Conservation (phyloP, 73 alveolate genomes). For the Durusdinium trenchii region DNA sequence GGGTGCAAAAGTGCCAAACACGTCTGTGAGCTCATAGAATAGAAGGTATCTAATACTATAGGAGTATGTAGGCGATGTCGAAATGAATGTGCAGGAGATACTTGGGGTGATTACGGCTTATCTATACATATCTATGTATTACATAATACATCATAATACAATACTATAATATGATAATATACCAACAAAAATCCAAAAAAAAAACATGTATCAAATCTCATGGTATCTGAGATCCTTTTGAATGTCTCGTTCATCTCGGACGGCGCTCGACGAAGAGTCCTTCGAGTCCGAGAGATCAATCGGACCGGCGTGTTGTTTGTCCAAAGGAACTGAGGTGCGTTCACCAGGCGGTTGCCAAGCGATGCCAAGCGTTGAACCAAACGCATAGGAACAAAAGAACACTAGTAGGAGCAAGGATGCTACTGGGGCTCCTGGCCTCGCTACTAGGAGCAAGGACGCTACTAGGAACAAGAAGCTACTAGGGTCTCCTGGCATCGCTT, state of each 20-base stretch:
- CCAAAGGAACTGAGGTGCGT: too few relatives aligned
- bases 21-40: not conserved
- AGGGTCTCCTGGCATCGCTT: too few relatives aligned
- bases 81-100: not conserved
- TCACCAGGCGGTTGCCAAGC: too few relatives aligned
- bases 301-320: too few relatives aligned
- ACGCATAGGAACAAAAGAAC: too few relatives aligned
- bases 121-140: not conserved
- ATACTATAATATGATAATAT: not conserved
- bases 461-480: too few relatives aligned
- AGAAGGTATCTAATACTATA: not conserved
- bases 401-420: too few relatives aligned
- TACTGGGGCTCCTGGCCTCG: too few relatives aligned
- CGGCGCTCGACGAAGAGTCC: too few relatives aligned
- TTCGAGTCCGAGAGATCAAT: not conserved
- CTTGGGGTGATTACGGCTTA: not conserved
- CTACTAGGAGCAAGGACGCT: too few relatives aligned
- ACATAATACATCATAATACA: not conserved
- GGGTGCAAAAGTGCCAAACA: not conserved
- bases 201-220: not conserved
- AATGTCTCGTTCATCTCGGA: too few relatives aligned
- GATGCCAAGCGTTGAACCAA: too few relatives aligned
- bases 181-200: not conserved
- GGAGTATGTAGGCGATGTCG: not conserved
- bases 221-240: not conserved